Percentiles rank a stretch among this genome's conserved stretches.
Conservation (phyloP, 2,329 filamentous ascomycete genomes). For the Chrysoporthe deuterocubensis region DNA sequence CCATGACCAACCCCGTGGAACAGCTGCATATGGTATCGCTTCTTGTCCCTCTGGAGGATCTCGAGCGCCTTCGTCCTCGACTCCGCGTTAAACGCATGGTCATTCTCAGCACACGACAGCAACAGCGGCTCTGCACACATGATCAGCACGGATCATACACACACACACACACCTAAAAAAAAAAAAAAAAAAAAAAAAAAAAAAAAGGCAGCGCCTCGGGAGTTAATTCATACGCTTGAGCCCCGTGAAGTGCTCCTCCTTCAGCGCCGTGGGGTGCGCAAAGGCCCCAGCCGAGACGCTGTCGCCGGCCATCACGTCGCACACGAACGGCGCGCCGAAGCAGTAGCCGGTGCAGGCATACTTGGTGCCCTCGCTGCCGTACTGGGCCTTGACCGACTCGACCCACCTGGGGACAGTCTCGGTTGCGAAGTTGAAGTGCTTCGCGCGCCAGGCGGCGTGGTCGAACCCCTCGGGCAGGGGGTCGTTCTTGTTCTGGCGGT, state of each 20-base stretch:
- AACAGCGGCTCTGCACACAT: slow-evolving; percentile 44
- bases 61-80: slow-evolving; percentile 47
- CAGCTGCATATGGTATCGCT: slow-evolving; percentile 64
- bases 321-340: slow-evolving; percentile 51
- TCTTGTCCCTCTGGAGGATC: slow-evolving; percentile 44
- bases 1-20: slow-evolving; percentile 66
- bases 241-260: slow-evolving; percentile 48
- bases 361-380: slow-evolving; percentile 40
- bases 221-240: slow-evolving; percentile 38
- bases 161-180: not conserved
- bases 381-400: slow-evolving; percentile 41
- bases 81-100: slow-evolving; percentile 47
- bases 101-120: slow-evolving; percentile 50
- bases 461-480: slow-evolving; percentile 47
- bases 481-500: slow-evolving; percentile 39
- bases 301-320: slow-evolving; percentile 43
- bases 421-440: slow-evolving; percentile 48
- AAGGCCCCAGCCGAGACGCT: slow-evolving; percentile 50
- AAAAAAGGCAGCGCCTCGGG: not conserved
- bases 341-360: slow-evolving; percentile 49
- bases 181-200: not conserved
- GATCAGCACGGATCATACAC: not conserved
- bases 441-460: slow-evolving; percentile 51
- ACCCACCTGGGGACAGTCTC: slow-evolving; percentile 51
- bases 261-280: slow-evolving; percentile 55